Conservation (phyloP, 2,329 filamentous ascomycete species). For the Diaporthe capsici region DNA sequence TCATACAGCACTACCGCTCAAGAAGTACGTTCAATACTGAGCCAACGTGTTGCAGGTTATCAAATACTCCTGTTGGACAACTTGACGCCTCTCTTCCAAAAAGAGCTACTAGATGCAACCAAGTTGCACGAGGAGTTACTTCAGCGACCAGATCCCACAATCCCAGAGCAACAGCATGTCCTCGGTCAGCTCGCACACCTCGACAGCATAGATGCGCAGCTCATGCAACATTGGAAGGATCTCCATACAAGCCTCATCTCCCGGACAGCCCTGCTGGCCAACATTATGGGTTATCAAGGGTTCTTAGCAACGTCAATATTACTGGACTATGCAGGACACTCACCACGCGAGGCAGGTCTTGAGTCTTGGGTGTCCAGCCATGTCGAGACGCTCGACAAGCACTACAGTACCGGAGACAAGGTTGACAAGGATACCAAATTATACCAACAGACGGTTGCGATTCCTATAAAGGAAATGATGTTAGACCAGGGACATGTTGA, state of each 20-base stretch:
- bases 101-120: background rate
- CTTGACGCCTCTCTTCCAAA: background rate
- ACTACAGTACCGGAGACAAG: background rate
- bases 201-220: background rate
- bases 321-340: background rate
- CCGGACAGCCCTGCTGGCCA: background rate
- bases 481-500: background rate
- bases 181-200: too few relatives aligned
- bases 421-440: background rate
- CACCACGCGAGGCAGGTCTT: background rate
- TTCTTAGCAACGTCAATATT: background rate
- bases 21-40: background rate
- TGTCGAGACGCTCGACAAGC: background rate
- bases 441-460: background rate
- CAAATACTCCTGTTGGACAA: background rate
- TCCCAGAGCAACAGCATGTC: background rate
- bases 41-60: background rate
- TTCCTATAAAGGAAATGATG: background rate
- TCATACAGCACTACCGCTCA: background rate
- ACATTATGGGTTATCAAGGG: background rate
- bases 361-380: background rate
- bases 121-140: background rate
- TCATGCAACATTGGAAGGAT: background rate
- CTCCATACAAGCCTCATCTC: background rate
- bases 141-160: background rate